A percentile compares a stretch with the other conserved stretches of the same genome.
Evolutionary conservation across 257 asterid species (phyloP).

Genomic region (Solanum tarapatanum): DNA sequence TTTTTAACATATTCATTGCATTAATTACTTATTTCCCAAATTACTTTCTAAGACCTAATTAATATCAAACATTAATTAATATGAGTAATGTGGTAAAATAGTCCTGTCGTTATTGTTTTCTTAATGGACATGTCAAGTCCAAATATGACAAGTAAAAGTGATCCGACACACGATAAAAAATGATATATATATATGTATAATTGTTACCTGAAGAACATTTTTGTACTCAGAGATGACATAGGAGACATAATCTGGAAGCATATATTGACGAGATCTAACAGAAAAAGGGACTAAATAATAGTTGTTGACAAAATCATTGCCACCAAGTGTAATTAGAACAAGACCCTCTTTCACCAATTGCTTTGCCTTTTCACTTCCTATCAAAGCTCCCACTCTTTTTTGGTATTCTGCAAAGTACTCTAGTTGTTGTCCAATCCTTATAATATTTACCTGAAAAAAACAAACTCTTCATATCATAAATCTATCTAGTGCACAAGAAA

Average conservation of each 20-base stretch:
- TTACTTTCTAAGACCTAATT: no score
- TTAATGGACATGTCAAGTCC: no score
- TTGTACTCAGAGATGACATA: slow-evolving; percentile 53
- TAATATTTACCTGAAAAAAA: slow-evolving; percentile 48
- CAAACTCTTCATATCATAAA: not conserved
- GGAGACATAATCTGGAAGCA: slow-evolving; percentile 37
- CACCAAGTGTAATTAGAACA: slow-evolving; percentile 64
- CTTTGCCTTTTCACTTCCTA: slow-evolving; percentile 35
- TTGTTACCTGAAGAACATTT: slow-evolving; percentile 41
- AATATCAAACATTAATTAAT: no score
- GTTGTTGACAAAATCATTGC: slow-evolving; percentile 89
- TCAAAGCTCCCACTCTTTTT: slow-evolving; percentile 21
- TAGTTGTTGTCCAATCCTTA: slow-evolving; percentile 48
- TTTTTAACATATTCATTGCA: no score
- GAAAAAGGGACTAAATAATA: slow-evolving; percentile 66
- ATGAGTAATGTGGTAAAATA: no score
- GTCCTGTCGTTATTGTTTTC: no score
- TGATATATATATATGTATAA: not conserved
- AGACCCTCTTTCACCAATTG: slow-evolving; percentile 38
- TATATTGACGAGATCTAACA: slow-evolving; percentile 45
- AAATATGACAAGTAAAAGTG: no score
- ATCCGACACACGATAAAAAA: no score
- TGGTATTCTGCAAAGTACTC: slow-evolving; percentile 45
- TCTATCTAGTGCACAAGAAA: not conserved
- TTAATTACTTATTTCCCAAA: no score